phyloP scores from a whole-genome alignment of 2,329 filamentous ascomycete genomes.

The Aspergillus piperis region DNA sequence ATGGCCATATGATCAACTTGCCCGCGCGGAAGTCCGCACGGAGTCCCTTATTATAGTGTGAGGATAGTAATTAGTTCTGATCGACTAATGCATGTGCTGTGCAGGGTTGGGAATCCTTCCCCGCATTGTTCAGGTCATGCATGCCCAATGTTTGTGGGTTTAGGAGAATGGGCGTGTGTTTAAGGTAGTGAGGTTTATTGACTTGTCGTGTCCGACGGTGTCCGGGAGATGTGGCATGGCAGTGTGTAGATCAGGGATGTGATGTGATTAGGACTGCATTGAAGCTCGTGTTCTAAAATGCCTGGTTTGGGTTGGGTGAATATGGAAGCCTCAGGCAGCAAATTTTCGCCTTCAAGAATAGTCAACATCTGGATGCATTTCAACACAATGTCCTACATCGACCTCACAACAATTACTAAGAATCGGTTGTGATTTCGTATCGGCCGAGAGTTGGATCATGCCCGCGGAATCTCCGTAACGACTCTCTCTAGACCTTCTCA shows the following conservation, averaged over 20 bases:
- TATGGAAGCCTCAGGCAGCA: no score
- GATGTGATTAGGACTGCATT: background rate
- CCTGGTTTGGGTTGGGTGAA: no score
- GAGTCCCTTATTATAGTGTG: background rate
- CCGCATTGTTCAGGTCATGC: background rate
- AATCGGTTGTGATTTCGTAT: no score
- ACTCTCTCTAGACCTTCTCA: no score
- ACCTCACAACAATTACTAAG: no score
- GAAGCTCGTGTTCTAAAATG: no score
- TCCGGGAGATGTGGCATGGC: background rate
- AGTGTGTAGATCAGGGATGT: background rate
- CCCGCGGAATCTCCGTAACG: no score
- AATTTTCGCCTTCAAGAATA: no score
- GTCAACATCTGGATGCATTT: no score
- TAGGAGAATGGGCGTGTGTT: background rate
- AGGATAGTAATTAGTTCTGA: background rate
- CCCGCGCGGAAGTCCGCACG: background rate
- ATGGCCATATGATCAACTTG: background rate
- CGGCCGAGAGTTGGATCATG: no score
- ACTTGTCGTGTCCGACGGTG: background rate
- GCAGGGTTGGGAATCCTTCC: background rate
- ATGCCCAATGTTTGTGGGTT: background rate
- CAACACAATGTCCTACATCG: no score
- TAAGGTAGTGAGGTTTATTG: background rate
- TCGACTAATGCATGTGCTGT: background rate